Evolutionary conservation across 768 basidiomycete genomes (phyloP).

Genomic region (Tricholoma sp.): DNA sequence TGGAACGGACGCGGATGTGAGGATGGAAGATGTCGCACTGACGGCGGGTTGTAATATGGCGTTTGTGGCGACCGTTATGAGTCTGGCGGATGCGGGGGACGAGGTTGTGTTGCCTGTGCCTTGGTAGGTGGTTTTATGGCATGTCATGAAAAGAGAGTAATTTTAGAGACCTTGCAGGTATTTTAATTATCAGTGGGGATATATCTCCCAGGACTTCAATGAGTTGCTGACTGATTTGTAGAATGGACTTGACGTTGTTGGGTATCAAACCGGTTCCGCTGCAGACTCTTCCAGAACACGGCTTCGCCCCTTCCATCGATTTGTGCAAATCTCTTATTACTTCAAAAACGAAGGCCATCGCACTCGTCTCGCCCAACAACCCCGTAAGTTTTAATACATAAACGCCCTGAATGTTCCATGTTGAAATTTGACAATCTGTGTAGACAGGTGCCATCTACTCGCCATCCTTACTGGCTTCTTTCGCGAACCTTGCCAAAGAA

Average conservation of each 20-base stretch:
- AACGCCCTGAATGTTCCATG: neutral
- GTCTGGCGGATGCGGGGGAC: slow-evolving; percentile 60
- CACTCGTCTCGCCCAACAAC: slow-evolving; percentile 75
- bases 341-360: slow-evolving; percentile 57
- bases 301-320: slow-evolving; percentile 56
- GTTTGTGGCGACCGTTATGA: slow-evolving; percentile 54
- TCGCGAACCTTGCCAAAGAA: slow-evolving; percentile 52
- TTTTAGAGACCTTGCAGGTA: slow-evolving; percentile 40
- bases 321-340: slow-evolving; percentile 54
- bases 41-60: slow-evolving; percentile 74
- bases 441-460: slow-evolving; percentile 71
- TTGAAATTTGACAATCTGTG: neutral
- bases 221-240: too few species aligned
- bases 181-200: slow-evolving; percentile 55
- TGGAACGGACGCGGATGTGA: slow-evolving; percentile 45
- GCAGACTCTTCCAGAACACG: slow-evolving; percentile 40
- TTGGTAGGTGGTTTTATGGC: slow-evolving; percentile 36
- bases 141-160: neutral
- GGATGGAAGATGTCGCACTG: slow-evolving; percentile 53
- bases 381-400: slow-evolving; percentile 51
- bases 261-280: slow-evolving; percentile 56
- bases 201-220: too few species aligned
- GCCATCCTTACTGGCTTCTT: slow-evolving; percentile 48
- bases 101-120: slow-evolving; percentile 71
- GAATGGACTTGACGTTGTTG: slow-evolving; percentile 65